Base-by-base conservation (phyloP, 352 stramenopile genomes). In the Phytopythium aichiense region DNA sequence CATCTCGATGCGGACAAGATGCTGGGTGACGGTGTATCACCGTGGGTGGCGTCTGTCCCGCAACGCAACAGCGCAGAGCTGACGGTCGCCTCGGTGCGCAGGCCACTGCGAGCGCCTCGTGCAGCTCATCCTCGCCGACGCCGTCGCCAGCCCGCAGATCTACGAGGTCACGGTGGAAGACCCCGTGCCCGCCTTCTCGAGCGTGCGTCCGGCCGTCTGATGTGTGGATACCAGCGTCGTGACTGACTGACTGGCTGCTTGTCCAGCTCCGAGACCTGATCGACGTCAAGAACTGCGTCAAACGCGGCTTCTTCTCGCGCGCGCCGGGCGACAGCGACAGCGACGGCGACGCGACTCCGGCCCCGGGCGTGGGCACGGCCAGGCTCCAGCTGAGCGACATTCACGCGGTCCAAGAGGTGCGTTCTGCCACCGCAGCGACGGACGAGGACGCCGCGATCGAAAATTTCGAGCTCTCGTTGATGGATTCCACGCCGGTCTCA, bases 111-210 rank as follows among this genome's bases (percentile, higher is more conserved):
- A 94, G 69, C 77, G 73, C 33, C 77, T 95, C 20, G 75, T 95
- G 28, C 74, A 88, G 28, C 77, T 73, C 54, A 88, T 93, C 28
- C 77, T 81, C 64, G 60, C 65, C 46, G 77, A 81, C 54, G 79
- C 83, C 13, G 63, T 87, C 28, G 68, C 67, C 2, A 82, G 85
- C 42, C 54, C 65, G 16, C 72, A 71, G 30, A 76, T 95, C 9
- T 91, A 93, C 64, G 84, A 95, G 63, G 69, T 95, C 20, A 95
- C 87, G 0, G 84, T 95, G 50, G 87, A 95, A 59, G 87, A 95
- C 61, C 87, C 87, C 0, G 83, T 92, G 12, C 81, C 87, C 15
- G 87, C 79, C 7, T 95, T 95, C 58, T 69, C 81, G 28, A 78
- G 65, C 55, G 81, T 90, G 61, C 52, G 69, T 74, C 59, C 56